Conservation (phyloP, 805 yeast species). For the Barnettozyma populi region DNA sequence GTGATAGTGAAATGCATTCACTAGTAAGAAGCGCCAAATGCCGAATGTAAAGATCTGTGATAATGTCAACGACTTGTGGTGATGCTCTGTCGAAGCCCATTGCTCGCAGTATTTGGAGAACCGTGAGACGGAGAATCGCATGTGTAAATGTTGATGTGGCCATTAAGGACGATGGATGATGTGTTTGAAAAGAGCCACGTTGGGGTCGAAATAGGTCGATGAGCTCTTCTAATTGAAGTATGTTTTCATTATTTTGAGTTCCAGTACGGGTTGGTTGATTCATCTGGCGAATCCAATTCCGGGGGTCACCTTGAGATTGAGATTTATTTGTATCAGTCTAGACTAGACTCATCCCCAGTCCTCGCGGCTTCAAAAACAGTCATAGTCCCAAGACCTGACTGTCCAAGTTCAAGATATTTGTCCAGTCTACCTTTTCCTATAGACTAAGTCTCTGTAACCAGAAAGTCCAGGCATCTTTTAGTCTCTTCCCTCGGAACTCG, state of each 20-base stretch:
- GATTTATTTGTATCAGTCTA: not conserved
- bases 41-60: constrained; percentile 73
- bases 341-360: too few relatives aligned
- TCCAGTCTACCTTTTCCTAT: not conserved
- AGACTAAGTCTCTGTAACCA: not conserved
- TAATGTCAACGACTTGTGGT: constrained; percentile 62
- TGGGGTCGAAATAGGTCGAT: too few relatives aligned
- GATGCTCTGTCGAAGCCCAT: constrained; percentile 80
- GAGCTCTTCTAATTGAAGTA: not conserved
- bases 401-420: not conserved
- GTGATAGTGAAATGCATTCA: constrained; percentile 39
- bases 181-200: not conserved
- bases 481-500: not conserved
- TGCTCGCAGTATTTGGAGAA: constrained; percentile 52
- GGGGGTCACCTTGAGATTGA: not conserved
- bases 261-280: not conserved
- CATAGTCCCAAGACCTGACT: not conserved
- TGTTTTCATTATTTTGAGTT: not conserved
- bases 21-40: constrained; percentile 50
- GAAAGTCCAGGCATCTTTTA: not conserved
- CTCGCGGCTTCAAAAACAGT: not conserved
- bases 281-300: not conserved
- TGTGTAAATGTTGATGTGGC: not conserved
- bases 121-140: constrained; percentile 1
- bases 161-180: not conserved